Evolutionary conservation across 2,329 filamentous ascomycete species (phyloP), one percentile per base, ranked within the genome.

Genomic region (Pseudogymnoascus sp.): DNA sequence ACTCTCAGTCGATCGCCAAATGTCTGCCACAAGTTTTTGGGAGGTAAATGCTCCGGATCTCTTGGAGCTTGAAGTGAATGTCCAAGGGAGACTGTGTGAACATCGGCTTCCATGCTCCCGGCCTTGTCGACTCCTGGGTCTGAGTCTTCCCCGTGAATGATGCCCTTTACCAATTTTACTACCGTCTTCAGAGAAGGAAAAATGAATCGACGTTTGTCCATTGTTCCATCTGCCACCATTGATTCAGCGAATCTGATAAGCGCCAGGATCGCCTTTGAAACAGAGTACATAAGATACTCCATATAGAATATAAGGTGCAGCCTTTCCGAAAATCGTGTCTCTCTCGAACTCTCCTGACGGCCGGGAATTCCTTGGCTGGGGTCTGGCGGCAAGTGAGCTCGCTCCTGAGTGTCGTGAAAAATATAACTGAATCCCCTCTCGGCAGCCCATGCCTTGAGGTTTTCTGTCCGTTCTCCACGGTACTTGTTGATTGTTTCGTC

Each of bases 41-140:
- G 81, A 0, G 86, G 85, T 0, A 91, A 74, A 70, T 91, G 88
- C 68, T 91, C 88, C 0, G 87, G 88, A 66, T 91, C 86, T 67
- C 78, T 80, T 25, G 73, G 71, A 57, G 75, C 77, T 70, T 75
- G 77, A 70, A 85, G 88, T 0, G 84, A 82, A 60, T 86, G 81
- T 11, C 87, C 87, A 57, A 82, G 3, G 88, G 79, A 8, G 78
- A 78, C 3, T 75, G 79, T 65, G 72, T 75, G 67, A 72, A 76
- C 61, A 71, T 77, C 63, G 63, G 75, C 75, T 38, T 77, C 77
- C 64, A 78, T 80, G 60, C 79, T 78, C 4, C 76, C 79, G 63
- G 80, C 79, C 16, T 64, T 60, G 63, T 84, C 78, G 5, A 79
- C 75, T 1, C 82, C 79, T 18, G 78, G 25, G n/a, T 30, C 30